Percentiles rank a stretch among this genome's conserved stretches.
phyloP scores from a whole-genome alignment of 2,329 filamentous ascomycete genomes.

The Arthrobotrys entomopaga region DNA sequence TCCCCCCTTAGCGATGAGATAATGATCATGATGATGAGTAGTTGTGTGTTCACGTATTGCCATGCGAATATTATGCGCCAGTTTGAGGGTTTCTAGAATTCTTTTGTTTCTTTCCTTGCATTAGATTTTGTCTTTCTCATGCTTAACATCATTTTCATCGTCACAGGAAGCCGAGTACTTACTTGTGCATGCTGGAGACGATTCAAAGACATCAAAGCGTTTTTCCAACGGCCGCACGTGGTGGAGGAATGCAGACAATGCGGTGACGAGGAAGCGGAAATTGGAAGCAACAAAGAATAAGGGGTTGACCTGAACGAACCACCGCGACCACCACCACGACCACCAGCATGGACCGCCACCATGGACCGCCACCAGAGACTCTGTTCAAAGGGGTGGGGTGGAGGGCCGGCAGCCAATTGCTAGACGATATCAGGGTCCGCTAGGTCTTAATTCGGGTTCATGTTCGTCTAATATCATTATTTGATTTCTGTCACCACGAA shows the following conservation, averaged over 20 bases:
- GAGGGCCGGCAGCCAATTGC: slow-evolving; percentile 21
- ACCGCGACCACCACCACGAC: too few relatives aligned
- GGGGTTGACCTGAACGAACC: slow-evolving; percentile 4
- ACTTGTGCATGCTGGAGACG: not conserved
- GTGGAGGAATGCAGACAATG: slow-evolving; percentile 18
- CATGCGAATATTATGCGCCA: not conserved
- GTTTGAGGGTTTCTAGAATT: slow-evolving; percentile 3
- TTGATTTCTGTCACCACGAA: too few relatives aligned
- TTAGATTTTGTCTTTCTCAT: not conserved
- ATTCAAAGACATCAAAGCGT: slow-evolving; percentile 25
- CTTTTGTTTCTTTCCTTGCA: slow-evolving; percentile 11
- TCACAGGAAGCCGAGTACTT: not conserved
- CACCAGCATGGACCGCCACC: too few relatives aligned
- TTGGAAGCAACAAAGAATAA: slow-evolving; percentile 44
- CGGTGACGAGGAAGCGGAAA: slow-evolving; percentile 54
- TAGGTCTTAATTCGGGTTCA: slow-evolving; percentile 40
- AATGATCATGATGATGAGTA: not conserved
- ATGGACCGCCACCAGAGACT: not conserved
- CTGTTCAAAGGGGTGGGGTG: slow-evolving; percentile 9
- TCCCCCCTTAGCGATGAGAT: slow-evolving; percentile 44
- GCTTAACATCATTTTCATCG: not conserved
- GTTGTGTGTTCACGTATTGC: too few relatives aligned
- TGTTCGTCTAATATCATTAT: slow-evolving; percentile 28
- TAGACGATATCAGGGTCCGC: slow-evolving; percentile 17
- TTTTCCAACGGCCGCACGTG: not conserved